A percentile compares a stretch with the other conserved stretches of the same genome.
Evolutionary conservation across 2,329 filamentous ascomycete species (phyloP).

Genomic region (Ophioceras dolichostomum): DNA sequence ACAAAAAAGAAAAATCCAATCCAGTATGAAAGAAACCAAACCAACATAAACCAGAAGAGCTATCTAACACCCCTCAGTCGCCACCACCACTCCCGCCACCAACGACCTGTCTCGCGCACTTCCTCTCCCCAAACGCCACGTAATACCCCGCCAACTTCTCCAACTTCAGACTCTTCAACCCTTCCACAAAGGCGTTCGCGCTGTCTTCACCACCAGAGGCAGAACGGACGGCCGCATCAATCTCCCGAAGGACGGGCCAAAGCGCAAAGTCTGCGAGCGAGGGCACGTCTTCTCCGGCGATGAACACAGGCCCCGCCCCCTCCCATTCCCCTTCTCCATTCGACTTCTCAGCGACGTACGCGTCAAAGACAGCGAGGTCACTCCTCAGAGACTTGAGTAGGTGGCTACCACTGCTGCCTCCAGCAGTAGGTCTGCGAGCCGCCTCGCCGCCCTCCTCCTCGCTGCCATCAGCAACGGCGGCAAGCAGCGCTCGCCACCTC

Average conservation of each 20-base stretch:
- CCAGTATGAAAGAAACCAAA: too few species aligned
- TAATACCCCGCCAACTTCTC: constrained; percentile 24
- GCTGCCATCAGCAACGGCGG: constrained; percentile 1
- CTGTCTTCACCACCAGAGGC: constrained; percentile 14
- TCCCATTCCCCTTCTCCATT: constrained; percentile 7
- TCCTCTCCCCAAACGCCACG: constrained; percentile 12
- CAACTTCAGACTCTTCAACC: constrained; percentile 10
- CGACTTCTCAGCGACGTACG: constrained; percentile 18
- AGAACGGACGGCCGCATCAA: too few species aligned
- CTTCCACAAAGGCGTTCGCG: constrained; percentile 13
- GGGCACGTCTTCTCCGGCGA: constrained; percentile 25
- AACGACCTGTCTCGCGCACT: constrained; percentile 6
- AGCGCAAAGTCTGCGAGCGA: constrained; percentile 42
- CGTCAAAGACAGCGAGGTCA: constrained; percentile 28
- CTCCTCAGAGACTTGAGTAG: constrained; percentile 12
- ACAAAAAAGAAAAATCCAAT: too few species aligned
- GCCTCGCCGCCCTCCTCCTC: constrained; percentile 1
- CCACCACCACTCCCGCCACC: not conserved
- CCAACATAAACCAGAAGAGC: too few species aligned
- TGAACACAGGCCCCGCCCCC: constrained; percentile 18
- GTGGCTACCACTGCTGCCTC: not conserved
- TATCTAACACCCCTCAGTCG: not conserved
- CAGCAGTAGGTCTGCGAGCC: not conserved
- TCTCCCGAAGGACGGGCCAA: constrained; percentile 40
- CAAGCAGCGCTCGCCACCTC: constrained; percentile 17